Evolutionary conservation across 2,329 filamentous ascomycete genomes (phyloP).

Genomic region (Endothia cerciana): DNA sequence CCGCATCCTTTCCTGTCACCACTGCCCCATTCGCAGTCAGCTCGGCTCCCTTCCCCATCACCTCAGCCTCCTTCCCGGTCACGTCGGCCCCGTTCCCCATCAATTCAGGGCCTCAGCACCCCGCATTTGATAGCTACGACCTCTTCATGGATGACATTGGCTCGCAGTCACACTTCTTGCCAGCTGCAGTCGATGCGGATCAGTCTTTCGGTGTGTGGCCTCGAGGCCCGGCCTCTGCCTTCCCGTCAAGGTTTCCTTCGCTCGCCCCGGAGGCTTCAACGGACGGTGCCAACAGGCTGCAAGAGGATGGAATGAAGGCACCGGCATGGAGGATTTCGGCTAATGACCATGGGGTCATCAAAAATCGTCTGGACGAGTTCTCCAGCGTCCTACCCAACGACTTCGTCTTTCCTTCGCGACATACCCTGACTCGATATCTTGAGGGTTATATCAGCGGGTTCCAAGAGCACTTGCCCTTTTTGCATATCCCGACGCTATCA

Average conservation of each 20-base stretch:
- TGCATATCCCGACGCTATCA: slow-evolving; percentile 69
- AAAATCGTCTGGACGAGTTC: slow-evolving; percentile 64
- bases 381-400: slow-evolving; percentile 61
- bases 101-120: slow-evolving; percentile 32
- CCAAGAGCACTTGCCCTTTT: slow-evolving; percentile 61
- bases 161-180: slow-evolving; percentile 58
- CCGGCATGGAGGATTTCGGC: slow-evolving; percentile 54
- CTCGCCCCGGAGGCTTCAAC: slow-evolving; percentile 53
- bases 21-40: slow-evolving; percentile 37
- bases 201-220: slow-evolving; percentile 58
- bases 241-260: slow-evolving; percentile 59
- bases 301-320: slow-evolving; percentile 46
- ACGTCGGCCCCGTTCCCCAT: slow-evolving; percentile 40
- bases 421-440: slow-evolving; percentile 70
- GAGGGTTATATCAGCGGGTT: slow-evolving; percentile 73
- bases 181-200: slow-evolving; percentile 43
- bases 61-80: slow-evolving; percentile 46
- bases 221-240: slow-evolving; percentile 49
- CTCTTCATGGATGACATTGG: slow-evolving; percentile 62
- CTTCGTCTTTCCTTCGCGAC: slow-evolving; percentile 70
- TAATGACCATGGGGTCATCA: slow-evolving; percentile 58
- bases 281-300: slow-evolving; percentile 43
- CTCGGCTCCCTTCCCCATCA: slow-evolving; percentile 27
- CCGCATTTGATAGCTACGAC: slow-evolving; percentile 60
- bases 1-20: slow-evolving; percentile 46